Base-by-base conservation (phyloP, 2,329 filamentous ascomycete genomes). In the Fusarium mundagurra region DNA sequence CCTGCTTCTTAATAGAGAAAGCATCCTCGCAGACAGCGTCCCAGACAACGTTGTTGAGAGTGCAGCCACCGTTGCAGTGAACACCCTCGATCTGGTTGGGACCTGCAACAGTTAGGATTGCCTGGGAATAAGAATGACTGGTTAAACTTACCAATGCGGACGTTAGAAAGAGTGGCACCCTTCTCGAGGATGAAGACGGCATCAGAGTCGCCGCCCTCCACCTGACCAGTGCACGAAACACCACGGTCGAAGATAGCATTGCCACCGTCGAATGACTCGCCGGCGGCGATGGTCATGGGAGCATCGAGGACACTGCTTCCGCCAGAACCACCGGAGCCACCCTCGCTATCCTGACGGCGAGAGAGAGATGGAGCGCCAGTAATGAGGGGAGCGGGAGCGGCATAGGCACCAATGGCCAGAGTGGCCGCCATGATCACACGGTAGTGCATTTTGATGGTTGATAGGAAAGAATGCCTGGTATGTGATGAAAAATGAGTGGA, bases 11-110 rank as follows among this genome's bases (percentile, higher is more conserved):
- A 53, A 78, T 73, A 14, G 58, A 64, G 69, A 86, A 84, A 38
- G 84, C 85, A 43, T 86, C 84, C 71, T 86, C 85, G 48, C 85
- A 87, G 45, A 87, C 84, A 36, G 85, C 83, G 51, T 84, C 83
- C 75, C 86, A 88, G 83, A 85, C 87, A 57, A 88, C 86, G 36
- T 83, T 84, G 73, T 82, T 81, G 6, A 86, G 64, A 4, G 80
- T 85, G 77, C 85, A 86, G 7, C 80, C 69, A 18, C 85, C 85
- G 47, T 82, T 77, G 72, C 85, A 87, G 80, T 87, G 85, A 12
- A 87, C 81, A 43, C 85, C 85, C 72, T 87, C 61, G 7, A 71
- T 67, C 33, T 71, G 84, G 76, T 85, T 81, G 48, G 81, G 79
- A 12, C 76, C 76, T 77, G 6, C 1, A 17, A 69, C 3, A 34